Evolutionary conservation across 2,329 filamentous ascomycete genomes (phyloP), one percentile per base, ranked within the genome.

Genomic region (Emmonsiellopsis sp.): DNA sequence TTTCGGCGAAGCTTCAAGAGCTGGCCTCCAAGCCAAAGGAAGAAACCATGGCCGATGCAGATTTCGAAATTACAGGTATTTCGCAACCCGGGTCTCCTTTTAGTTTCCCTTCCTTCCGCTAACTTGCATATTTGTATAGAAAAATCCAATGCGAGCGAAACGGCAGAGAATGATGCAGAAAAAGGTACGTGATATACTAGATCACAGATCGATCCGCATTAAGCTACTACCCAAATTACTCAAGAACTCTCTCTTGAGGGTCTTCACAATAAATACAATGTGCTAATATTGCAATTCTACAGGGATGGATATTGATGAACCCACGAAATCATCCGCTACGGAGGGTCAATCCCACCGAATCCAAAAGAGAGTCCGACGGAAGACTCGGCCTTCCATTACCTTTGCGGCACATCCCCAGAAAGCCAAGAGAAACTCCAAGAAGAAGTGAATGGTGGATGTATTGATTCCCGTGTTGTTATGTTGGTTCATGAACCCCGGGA

Each of bases 1-100:
- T 96, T 37, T 89, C 88, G 40, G 86, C 87, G 56, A 95, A 93
- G 73, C 77, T 96, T 56, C 77, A 91, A 64, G 89, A 91, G 68
- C 70, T 95, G 62, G 87, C 86, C 46, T 78, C 84, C 56, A 89
- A 87, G 68, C 84, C 87, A 49, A 69, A 71, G 53, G 68, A 75
- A 43, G 74, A 77, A 61, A 73, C 77, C 42, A 73, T 75, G 49
- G 68, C 60, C 32, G 60, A 62, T 47, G 64, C 59, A 56, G 61
- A 64, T 40, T 39, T 60, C 8, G 61, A 58, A 31, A 42, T 55
- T 39, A 59, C 52, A 50, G 61, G 65, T 68, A 63, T 58, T 47
- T 47, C 8, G 17, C 21, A 27, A 27, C 21, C 21, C 1, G 21
- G 21, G 5, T 53, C 6, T 44, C 34, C 39, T 27, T 31, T 42